phyloP scores from a whole-genome alignment of 2,329 filamentous ascomycete genomes.

The Aphanocladium album region DNA sequence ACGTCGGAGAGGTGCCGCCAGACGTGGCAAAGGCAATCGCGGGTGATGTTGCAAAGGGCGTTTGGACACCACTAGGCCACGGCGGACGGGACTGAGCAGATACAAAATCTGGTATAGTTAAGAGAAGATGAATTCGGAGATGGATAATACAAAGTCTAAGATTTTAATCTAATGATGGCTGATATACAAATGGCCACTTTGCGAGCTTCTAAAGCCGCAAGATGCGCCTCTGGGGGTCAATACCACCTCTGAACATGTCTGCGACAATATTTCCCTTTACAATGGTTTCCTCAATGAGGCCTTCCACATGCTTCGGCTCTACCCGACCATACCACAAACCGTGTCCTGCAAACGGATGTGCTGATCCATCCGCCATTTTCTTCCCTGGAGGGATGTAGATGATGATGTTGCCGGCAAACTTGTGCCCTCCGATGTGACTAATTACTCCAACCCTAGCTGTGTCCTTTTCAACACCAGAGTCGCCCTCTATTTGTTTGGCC shows the following conservation, averaged over 20 bases:
- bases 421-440: slow-evolving; percentile 79
- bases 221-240: slow-evolving; percentile 51
- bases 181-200: neutral
- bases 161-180: neutral
- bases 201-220: slow-evolving; percentile 33
- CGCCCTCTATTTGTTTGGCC: slow-evolving; percentile 19
- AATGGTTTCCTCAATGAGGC: slow-evolving; percentile 68
- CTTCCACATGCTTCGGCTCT: slow-evolving; percentile 69
- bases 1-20: neutral
- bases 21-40: neutral
- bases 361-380: slow-evolving; percentile 33
- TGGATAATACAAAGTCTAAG: neutral
- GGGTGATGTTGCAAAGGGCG: neutral
- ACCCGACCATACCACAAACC: slow-evolving; percentile 82
- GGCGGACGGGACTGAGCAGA: neutral
- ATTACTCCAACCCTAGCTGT: slow-evolving; percentile 63
- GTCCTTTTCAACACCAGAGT: slow-evolving; percentile 12
- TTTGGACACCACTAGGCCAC: neutral
- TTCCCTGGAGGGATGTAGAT: slow-evolving; percentile 64
- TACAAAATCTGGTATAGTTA: neutral
- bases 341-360: slow-evolving; percentile 60
- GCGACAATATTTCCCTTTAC: slow-evolving; percentile 60
- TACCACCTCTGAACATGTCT: slow-evolving; percentile 68
- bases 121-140: neutral
- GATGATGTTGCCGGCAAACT: slow-evolving; percentile 81